Evolutionary conservation across 2,329 filamentous ascomycete species (phyloP), one percentile per base, ranked within the genome.

Genomic region (Ophiobolus disseminans): DNA sequence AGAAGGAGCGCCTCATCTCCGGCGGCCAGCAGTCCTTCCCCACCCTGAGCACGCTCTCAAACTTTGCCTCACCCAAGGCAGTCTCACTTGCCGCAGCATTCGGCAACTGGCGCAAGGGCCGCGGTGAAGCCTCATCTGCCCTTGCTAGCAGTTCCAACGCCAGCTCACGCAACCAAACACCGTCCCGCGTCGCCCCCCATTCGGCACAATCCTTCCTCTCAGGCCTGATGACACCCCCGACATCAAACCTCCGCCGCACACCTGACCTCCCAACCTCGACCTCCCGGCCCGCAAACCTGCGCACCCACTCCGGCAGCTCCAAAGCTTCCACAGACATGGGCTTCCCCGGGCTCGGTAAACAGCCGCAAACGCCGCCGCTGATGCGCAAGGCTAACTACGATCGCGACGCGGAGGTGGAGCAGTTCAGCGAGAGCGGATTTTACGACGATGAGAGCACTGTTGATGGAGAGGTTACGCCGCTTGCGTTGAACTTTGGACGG

Each of bases 71-170:
- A 2, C 93, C 92, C 3, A 86, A 91, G 23, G 88, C 96, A 13
- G 90, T 90, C 5, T 87, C 96, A 68, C 88, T 96, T 19, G 90
- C 91, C n/a, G 91, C 91, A n/a, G 93, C 91, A n/a, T 96, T 92
- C 85, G 92, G 91, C 37, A 96, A 88, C 73, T 97, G 93, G 93
- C 87, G 92, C 42, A 93, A 88, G 69, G 84, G 82, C 19, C 74
- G 77, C 53, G 75, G 77, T 32, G 75, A 71, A 48, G 73, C 72
- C 17, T 63, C 85, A 34, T 78, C 84, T 41, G 74, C 78, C 10
- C 65, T 73, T n/a, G 65, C 62, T 37, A 63, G 64, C 8, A 55
- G 42, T 10, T 60, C 76, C 70, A 49, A 50, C 52, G 60, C 53
- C 47, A 46, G 46, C n/a, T 66, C 63, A 9, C 65, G 67, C 35